Percentiles rank a stretch among this genome's conserved stretches.
Evolutionary conservation across 805 yeast species (phyloP).

Genomic region (Cyberlindnera galapagoensis): DNA sequence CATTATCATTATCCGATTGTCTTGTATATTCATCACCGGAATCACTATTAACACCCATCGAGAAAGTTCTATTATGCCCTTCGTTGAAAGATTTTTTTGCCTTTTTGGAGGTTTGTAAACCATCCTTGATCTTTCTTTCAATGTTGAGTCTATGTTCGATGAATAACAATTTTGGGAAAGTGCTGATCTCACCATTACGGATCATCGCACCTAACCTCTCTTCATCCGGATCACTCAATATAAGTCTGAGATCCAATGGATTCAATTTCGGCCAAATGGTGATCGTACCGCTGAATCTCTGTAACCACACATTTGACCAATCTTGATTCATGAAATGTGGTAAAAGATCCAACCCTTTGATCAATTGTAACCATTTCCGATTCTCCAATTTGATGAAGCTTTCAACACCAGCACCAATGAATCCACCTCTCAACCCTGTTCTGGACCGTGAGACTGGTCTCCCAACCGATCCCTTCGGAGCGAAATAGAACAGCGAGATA

Average conservation of each 20-base stretch:
- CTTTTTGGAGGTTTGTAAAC: conserved; percentile 29
- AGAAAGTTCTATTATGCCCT: neutral
- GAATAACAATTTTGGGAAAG: conserved; percentile 61
- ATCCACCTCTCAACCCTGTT: conserved; percentile 70
- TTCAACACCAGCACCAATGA: conserved; percentile 64
- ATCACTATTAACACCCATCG: too few species aligned
- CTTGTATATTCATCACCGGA: conserved; percentile 7
- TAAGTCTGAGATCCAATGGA: conserved; percentile 52
- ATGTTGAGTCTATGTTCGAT: conserved; percentile 56
- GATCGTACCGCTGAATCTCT: conserved; percentile 66
- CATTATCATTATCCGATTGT: conserved; percentile 4
- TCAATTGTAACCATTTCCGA: conserved; percentile 67
- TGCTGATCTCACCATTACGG: conserved; percentile 53
- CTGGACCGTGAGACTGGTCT: conserved; percentile 60
- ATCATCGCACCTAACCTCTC: conserved; percentile 50
- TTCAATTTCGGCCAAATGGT: conserved; percentile 70
- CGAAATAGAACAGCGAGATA: conserved; percentile 65
- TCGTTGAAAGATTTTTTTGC: neutral
- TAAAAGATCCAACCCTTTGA: conserved; percentile 56
- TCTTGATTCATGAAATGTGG: conserved; percentile 70
- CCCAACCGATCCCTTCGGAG: conserved; percentile 78
- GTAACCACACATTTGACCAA: conserved; percentile 75
- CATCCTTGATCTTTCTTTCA: conserved; percentile 57
- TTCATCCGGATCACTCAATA: conserved; percentile 63
- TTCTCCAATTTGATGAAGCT: conserved; percentile 66